Conservation (phyloP, 495 filamentous ascomycete genomes). For the Penicillium riverlandense region DNA sequence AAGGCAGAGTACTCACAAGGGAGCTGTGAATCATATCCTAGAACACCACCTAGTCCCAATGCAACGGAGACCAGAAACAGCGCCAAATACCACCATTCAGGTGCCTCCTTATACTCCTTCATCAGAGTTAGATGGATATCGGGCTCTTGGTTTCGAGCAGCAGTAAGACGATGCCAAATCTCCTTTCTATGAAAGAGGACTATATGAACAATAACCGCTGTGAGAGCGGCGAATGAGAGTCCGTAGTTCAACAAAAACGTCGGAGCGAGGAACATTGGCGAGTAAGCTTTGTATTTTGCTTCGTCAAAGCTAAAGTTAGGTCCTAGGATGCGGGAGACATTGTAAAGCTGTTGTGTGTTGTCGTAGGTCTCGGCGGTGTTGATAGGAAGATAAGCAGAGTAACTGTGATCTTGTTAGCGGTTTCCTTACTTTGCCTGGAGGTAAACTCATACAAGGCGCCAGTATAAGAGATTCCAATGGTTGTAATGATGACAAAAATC, state of each 20-base stretch:
- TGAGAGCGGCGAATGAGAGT: conserved; percentile 54
- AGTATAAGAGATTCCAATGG: conserved; percentile 45
- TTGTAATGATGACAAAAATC: conserved; percentile 43
- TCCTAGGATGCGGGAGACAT: conserved; percentile 46
- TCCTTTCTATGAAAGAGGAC: conserved; percentile 49
- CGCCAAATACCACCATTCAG: conserved; percentile 18
- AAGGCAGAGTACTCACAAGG: conserved; percentile 13
- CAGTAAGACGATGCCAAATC: conserved; percentile 48
- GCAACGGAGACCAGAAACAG: conserved; percentile 34
- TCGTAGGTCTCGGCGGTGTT: conserved; percentile 55
- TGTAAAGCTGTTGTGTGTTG: conserved; percentile 48
- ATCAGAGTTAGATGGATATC: conserved; percentile 30
- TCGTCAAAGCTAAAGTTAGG: conserved; percentile 45
- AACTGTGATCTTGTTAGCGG: conserved; percentile 5
- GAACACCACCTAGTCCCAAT: conserved; percentile 44
- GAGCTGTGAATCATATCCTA: conserved; percentile 51
- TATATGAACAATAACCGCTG: conserved; percentile 50
- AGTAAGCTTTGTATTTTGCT: conserved; percentile 50
- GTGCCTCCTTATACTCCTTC: conserved; percentile 17
- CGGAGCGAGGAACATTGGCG: conserved; percentile 55
- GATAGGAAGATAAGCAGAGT: conserved; percentile 47
- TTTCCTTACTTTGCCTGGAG: too few relatives aligned
- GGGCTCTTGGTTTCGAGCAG: conserved; percentile 44
- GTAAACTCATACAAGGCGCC: conserved; percentile 40
- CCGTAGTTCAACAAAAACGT: conserved; percentile 56